Evolutionary conservation across 1,139 yeast species (phyloP).

Genomic region (Candida glucosophila): DNA sequence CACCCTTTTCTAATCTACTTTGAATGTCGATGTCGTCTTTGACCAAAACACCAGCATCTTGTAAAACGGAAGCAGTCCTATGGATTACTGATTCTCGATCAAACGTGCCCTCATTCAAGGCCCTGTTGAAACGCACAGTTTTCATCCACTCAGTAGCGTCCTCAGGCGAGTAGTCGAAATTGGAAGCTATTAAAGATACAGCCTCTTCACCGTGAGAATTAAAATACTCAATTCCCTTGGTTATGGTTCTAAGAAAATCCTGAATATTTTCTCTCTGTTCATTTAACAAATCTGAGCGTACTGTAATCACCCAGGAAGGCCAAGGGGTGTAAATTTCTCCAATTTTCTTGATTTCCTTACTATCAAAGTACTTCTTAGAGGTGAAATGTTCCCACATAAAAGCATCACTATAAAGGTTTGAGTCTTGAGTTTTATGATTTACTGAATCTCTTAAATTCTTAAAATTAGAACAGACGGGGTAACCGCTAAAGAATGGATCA

Average conservation of each 20-base stretch:
- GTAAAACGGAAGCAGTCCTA: conserved; percentile 54
- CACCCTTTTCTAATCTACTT: conserved; percentile 22
- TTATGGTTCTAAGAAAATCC: conserved; percentile 44
- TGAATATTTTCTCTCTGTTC: conserved; percentile 19
- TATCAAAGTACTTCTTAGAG: conserved; percentile 75
- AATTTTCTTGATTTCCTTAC: conserved; percentile 66
- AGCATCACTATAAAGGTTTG: conserved; percentile 53
- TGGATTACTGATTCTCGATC: conserved; percentile 44
- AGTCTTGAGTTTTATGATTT: conserved; percentile 38
- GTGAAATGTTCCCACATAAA: conserved; percentile 97
- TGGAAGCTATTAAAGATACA: conserved; percentile 49
- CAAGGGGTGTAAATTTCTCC: conserved; percentile 93
- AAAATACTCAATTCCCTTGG: conserved; percentile 64
- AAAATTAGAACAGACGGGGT: conserved; percentile 59
- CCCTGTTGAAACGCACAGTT: conserved; percentile 56
- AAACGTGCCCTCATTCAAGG: conserved; percentile 33
- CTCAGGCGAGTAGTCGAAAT: conserved; percentile 66
- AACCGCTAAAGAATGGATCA: conserved; percentile 40
- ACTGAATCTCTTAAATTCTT: conserved; percentile 74
- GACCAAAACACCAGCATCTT: conserved; percentile 50
- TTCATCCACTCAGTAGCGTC: conserved; percentile 78
- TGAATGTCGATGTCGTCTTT: conserved; percentile 24
- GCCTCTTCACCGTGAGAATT: conserved; percentile 55
- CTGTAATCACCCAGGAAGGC: conserved; percentile 88
- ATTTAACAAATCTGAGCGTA: conserved; percentile 26